phyloP scores from a whole-genome alignment of 169 alveolate genomes.

The Cryptosporidium bovis region DNA sequence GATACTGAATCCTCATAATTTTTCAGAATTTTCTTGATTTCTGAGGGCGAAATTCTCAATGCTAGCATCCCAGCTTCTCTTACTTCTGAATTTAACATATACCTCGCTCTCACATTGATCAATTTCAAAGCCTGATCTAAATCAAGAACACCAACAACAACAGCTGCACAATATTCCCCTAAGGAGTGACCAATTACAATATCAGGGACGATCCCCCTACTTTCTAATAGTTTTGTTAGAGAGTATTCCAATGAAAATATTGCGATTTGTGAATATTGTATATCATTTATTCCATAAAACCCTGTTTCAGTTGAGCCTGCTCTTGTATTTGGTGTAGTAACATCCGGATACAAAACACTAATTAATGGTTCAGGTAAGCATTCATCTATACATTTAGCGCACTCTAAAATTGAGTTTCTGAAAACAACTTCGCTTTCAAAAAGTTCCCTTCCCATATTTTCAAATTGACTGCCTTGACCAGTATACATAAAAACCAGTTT shows the following conservation, averaged over 20 bases:
- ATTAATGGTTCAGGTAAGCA: constrained; percentile 60
- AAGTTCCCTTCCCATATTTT: constrained; percentile 61
- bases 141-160: constrained; percentile 75
- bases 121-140: constrained; percentile 31
- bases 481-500: constrained; percentile 47
- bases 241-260: constrained; percentile 71
- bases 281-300: constrained; percentile 25
- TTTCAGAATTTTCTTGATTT: background rate
- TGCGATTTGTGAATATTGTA: constrained; percentile 57
- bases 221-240: constrained; percentile 51
- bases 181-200: constrained; percentile 81
- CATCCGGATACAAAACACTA: constrained; percentile 39
- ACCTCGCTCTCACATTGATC: constrained; percentile 13
- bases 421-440: constrained; percentile 50
- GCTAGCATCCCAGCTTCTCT: constrained; percentile 60
- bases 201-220: constrained; percentile 55
- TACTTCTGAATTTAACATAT: background rate
- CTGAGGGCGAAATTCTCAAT: constrained; percentile 19
- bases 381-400: constrained; percentile 38
- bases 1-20: constrained; percentile 22
- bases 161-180: constrained; percentile 84
- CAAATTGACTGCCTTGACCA: constrained; percentile 71
- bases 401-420: constrained; percentile 37
- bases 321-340: constrained; percentile 54
- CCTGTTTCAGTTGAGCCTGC: constrained; percentile 50